Conservation (phyloP, 495 filamentous ascomycete genomes). For the Hyaloscypha variabilis region DNA sequence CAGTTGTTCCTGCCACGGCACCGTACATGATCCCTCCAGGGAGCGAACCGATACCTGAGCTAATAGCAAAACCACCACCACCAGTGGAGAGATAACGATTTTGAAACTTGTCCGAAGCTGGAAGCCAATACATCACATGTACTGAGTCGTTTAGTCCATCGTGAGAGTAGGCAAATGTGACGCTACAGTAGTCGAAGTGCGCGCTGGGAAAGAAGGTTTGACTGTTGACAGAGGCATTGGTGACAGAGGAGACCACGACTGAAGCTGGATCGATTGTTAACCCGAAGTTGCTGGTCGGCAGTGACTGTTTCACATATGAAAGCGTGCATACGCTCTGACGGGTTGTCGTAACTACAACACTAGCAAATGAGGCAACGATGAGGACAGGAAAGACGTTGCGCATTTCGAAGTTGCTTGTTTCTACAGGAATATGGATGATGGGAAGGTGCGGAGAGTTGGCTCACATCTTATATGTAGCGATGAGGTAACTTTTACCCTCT, state of each 20-base stretch:
- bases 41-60: constrained; percentile 37
- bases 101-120: constrained; percentile 39
- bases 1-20: constrained; percentile 45
- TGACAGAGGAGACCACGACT: constrained; percentile 33
- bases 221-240: constrained; percentile 36
- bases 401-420: no score
- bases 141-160: constrained; percentile 41
- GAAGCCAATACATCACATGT: constrained; percentile 40
- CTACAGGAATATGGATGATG: no score
- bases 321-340: constrained; percentile 35
- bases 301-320: constrained; percentile 31
- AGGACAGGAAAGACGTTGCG: no score
- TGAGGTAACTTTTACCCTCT: no score
- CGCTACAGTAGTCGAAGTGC: constrained; percentile 44
- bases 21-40: constrained; percentile 45
- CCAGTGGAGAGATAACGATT: constrained; percentile 44
- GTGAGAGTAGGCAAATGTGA: constrained; percentile 49
- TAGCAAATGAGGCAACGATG: no score
- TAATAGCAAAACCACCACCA: constrained; percentile 50
- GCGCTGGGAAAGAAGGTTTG: constrained; percentile 18
- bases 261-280: constrained; percentile 40
- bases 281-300: constrained; percentile 38
- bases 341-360: background rate
- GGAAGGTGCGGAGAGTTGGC: no score
- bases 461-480: no score